phyloP scores from a whole-genome alignment of 805 yeast genomes.

The Brettanomyces nanus region DNA sequence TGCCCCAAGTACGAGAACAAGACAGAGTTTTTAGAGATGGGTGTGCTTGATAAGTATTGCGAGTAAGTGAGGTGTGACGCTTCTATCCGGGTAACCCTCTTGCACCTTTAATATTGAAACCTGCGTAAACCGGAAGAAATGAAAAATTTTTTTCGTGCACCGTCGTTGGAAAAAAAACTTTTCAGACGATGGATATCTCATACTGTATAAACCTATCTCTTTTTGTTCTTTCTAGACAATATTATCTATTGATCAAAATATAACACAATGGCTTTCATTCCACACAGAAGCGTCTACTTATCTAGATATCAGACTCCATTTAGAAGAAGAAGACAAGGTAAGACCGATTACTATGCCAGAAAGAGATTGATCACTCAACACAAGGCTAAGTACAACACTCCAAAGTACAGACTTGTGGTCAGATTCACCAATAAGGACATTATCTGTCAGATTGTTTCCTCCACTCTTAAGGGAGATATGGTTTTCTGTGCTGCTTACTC shows the following conservation, averaged over 20 bases:
- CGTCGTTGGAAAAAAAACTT: no score
- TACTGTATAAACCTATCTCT: no score
- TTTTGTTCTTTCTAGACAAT: no score
- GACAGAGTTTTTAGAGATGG: slow-evolving; percentile 22
- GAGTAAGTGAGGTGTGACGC: neutral
- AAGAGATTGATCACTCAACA: slow-evolving; percentile 99
- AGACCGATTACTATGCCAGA: slow-evolving; percentile 99
- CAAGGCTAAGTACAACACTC: slow-evolving; percentile 99
- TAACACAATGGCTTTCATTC: slow-evolving; percentile 69
- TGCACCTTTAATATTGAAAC: neutral
- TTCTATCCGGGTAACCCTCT: slow-evolving; percentile 3
- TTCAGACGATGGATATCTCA: no score
- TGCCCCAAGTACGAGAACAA: slow-evolving; percentile 16
- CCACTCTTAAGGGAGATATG: slow-evolving; percentile 94
- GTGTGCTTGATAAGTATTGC: slow-evolving; percentile 19
- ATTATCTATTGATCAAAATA: no score
- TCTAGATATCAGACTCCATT: slow-evolving; percentile 99
- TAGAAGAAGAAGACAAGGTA: slow-evolving; percentile 99
- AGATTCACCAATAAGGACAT: slow-evolving; percentile 99
- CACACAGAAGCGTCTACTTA: slow-evolving; percentile 81
- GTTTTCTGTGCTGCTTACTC: slow-evolving; percentile 97
- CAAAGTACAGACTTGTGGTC: slow-evolving; percentile 99
- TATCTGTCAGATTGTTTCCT: slow-evolving; percentile 94
- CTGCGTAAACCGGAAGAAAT: neutral
- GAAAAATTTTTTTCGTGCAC: no score